These are phyloP conservation scores for Pestalotiopsis sp. DNA, from an alignment of 2,329 filamentous ascomycete species.

Conservation along the genomic window DNA sequence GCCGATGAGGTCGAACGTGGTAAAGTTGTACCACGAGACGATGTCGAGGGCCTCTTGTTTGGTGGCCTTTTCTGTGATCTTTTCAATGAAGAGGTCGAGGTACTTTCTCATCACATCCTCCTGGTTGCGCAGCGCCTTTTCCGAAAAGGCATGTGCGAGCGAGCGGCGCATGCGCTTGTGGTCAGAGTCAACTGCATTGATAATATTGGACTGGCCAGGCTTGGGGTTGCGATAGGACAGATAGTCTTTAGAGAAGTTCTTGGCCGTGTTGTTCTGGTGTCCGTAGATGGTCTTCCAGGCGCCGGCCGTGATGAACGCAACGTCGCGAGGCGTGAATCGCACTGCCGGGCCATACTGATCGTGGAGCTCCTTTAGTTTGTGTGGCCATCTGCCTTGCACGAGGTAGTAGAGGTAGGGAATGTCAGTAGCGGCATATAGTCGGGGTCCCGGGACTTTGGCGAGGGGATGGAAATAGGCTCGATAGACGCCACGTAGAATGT, in stretches of 20 bases:
- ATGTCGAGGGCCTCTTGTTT: neutral
- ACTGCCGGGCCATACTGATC: neutral
- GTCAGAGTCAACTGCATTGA: neutral
- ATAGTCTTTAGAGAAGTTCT: neutral
- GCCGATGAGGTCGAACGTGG: conserved; percentile 7
- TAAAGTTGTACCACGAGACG: conserved; percentile 7
- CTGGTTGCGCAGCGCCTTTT: conserved; percentile 19
- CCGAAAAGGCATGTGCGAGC: conserved; percentile 19
- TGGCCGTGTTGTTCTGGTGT: neutral
- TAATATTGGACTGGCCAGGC: neutral
- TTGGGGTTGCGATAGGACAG: neutral
- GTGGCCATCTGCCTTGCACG: neutral
- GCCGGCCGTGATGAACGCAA: neutral
- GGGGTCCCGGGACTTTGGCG: neutral
- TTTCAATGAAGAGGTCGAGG: conserved; percentile 15
- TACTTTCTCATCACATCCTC: conserved; percentile 20
- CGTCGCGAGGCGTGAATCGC: neutral
- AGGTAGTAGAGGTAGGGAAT: neutral
- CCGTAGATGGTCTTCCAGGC: conserved; percentile 1
- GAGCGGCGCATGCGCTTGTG: conserved; percentile 20
- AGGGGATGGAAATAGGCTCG: neutral
- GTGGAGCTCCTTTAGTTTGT: neutral
- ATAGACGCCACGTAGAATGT: neutral
- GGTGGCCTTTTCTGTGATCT: neutral
- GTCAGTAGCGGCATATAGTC: neutral